Conservation (phyloP, 116 monocot genomes). For the Phalaenopsis hybrid region DNA sequence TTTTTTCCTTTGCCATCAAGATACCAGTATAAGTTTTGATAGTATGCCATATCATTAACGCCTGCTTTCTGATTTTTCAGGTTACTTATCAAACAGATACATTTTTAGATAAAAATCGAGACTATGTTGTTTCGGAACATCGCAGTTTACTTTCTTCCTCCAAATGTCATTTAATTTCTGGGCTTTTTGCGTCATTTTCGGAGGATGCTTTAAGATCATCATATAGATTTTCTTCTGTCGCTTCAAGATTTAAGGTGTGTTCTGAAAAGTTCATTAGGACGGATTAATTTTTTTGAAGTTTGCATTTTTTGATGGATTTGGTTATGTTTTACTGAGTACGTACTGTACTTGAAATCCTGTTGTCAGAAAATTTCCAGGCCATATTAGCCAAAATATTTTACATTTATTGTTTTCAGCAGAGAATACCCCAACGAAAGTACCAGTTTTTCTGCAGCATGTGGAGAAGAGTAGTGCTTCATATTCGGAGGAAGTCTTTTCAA, state of each 20-base stretch:
- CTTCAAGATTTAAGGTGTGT: constrained; percentile 90
- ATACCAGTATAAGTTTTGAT: not conserved
- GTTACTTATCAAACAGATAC: constrained; percentile 78
- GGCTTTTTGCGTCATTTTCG: constrained; percentile 55
- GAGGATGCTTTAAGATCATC: constrained; percentile 90
- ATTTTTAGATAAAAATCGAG: constrained; percentile 93
- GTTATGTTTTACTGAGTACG: not conserved
- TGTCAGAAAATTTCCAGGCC: not conserved
- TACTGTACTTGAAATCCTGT: not conserved
- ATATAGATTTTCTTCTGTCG: constrained; percentile 93
- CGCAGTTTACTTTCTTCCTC: constrained; percentile 74
- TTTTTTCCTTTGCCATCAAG: not conserved
- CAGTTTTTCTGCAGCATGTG: not conserved
- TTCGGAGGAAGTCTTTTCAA: not conserved
- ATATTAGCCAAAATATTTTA: not conserved
- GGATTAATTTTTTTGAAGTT: not conserved
- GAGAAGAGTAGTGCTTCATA: not conserved
- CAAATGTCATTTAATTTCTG: constrained; percentile 69
- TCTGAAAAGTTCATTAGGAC: not conserved
- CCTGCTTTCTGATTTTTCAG: constrained; percentile 26
- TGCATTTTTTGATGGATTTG: not conserved
- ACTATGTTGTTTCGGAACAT: constrained; percentile 78
- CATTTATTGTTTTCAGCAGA: not conserved
- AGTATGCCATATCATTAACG: not conserved
- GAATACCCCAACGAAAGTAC: not conserved